A percentile compares a stretch with the other conserved stretches of the same genome.
Conservation (phyloP, 306 rosid species). For the Acacia crassicarpa region DNA sequence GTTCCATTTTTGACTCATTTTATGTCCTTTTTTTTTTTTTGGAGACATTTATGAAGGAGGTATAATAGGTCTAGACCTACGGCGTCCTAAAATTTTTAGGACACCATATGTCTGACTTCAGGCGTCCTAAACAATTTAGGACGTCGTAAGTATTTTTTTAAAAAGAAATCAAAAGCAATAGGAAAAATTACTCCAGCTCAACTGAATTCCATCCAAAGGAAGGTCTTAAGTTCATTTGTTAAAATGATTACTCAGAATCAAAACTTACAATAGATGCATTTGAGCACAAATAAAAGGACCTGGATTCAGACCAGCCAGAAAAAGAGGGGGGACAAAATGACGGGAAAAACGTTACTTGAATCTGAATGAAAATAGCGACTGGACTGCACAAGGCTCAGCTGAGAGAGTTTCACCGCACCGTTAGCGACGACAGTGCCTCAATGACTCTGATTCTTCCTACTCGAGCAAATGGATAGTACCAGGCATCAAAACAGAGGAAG, state of each 20-base stretch:
- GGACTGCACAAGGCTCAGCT: constrained; percentile 50
- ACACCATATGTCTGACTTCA: too few relatives aligned
- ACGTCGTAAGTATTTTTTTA: not conserved
- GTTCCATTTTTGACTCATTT: too few relatives aligned
- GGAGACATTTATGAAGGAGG: too few relatives aligned
- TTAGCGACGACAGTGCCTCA: too few relatives aligned
- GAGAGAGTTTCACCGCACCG: constrained; percentile 32
- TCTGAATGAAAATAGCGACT: constrained; percentile 62
- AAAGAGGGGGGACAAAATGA: not conserved
- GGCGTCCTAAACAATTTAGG: too few relatives aligned
- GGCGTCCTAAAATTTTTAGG: too few relatives aligned
- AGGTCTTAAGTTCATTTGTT: not conserved
- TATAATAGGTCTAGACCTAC: too few relatives aligned
- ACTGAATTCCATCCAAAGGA: not conserved
- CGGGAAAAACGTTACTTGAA: constrained; percentile 57
- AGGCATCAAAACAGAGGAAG: too few relatives aligned
- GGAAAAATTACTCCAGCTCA: not conserved
- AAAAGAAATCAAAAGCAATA: not conserved
- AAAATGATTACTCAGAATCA: not conserved
- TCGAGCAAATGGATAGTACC: too few relatives aligned
- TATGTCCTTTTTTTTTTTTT: too few relatives aligned
- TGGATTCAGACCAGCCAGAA: not conserved
- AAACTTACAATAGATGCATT: not conserved
- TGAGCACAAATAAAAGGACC: not conserved
- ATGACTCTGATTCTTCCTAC: too few relatives aligned